Evolutionary conservation across 495 filamentous ascomycete species (phyloP).

Genomic region (Lichenothelia convexa): DNA sequence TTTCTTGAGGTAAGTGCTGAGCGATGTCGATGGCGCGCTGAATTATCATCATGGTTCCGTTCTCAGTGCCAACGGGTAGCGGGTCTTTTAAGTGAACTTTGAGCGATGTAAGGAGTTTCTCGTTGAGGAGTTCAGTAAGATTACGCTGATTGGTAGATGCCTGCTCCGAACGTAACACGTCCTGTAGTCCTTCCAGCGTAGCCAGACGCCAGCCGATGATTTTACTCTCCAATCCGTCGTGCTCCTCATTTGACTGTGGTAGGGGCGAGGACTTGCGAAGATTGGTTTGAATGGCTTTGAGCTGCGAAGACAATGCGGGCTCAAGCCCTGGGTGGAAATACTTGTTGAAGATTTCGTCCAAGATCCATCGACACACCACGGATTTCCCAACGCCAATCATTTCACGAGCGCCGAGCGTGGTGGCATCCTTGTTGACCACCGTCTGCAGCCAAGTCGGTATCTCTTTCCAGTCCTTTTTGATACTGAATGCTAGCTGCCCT

Average conservation of each 20-base stretch:
- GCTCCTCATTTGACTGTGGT: constrained; percentile 55
- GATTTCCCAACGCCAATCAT: constrained; percentile 95
- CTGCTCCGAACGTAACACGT: constrained; percentile 44
- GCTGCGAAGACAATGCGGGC: constrained; percentile 46
- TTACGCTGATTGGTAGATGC: constrained; percentile 41
- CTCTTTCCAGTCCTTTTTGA: constrained; percentile 77
- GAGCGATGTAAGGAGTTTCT: constrained; percentile 50
- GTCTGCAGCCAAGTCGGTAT: constrained; percentile 62
- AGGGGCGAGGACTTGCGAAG: constrained; percentile 57
- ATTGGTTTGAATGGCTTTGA: constrained; percentile 81
- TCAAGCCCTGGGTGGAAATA: constrained; percentile 86
- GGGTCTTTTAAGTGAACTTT: constrained; percentile 57
- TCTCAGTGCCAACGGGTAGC: constrained; percentile 56
- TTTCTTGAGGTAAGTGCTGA: constrained; percentile 74
- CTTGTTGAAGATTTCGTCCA: constrained; percentile 76
- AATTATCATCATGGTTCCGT: constrained; percentile 75
- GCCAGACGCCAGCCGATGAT: constrained; percentile 86
- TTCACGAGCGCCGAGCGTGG: constrained; percentile 69
- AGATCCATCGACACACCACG: constrained; percentile 73
- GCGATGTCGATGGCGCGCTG: constrained; percentile 79
- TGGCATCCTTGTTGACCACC: constrained; percentile 68
- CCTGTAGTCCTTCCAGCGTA: constrained; percentile 76
- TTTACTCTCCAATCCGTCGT: constrained; percentile 69
- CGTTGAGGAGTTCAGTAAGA: constrained; percentile 50
- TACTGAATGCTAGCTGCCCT: constrained; percentile 84